Percentiles rank a stretch among this genome's conserved stretches.
phyloP scores from a whole-genome alignment of 768 basidiomycete species.

The Macrolepiota albuminosa region DNA sequence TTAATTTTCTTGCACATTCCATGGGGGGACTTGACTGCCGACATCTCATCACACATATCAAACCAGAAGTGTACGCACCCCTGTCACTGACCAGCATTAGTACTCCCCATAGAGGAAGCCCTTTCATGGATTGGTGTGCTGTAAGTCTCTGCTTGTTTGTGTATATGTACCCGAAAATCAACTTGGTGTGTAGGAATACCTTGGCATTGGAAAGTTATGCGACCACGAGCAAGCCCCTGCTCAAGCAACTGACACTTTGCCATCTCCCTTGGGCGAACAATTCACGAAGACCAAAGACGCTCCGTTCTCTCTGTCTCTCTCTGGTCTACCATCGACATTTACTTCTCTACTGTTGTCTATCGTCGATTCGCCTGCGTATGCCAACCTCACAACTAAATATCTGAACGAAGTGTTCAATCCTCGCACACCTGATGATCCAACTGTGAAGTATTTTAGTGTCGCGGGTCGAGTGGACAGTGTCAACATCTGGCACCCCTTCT shows the following conservation, averaged over 20 bases:
- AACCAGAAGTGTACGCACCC: conserved; percentile 78
- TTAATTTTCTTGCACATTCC: conserved; percentile 94
- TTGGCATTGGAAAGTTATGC: conserved; percentile 79
- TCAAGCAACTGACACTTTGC: neutral
- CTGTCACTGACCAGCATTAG: conserved; percentile 84
- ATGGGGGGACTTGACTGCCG: conserved; percentile 98
- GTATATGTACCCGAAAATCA: neutral
- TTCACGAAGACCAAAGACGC: conserved; percentile 24
- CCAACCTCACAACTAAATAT: conserved; percentile 84
- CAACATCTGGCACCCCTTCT: conserved; percentile 89
- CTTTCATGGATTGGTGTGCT: conserved; percentile 99
- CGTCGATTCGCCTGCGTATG: conserved; percentile 95
- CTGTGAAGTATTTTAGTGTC: conserved; percentile 89
- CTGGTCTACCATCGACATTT: conserved; percentile 75
- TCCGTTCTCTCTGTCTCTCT: conserved; percentile 44
- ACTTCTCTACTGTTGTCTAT: conserved; percentile 83
- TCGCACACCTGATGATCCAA: conserved; percentile 67
- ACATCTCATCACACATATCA: conserved; percentile 83
- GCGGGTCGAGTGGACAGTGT: conserved; percentile 68
- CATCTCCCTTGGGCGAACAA: conserved; percentile 1
- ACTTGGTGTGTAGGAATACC: conserved; percentile 57
- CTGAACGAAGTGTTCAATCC: conserved; percentile 82
- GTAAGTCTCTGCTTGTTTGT: conserved; percentile 37
- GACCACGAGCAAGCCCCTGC: conserved; percentile 32
- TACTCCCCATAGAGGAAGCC: conserved; percentile 93